These are phyloP conservation scores for Fonsecaea pugnacius DNA, from an alignment of 2,329 filamentous ascomycete genomes.

Conservation along the genomic window DNA sequence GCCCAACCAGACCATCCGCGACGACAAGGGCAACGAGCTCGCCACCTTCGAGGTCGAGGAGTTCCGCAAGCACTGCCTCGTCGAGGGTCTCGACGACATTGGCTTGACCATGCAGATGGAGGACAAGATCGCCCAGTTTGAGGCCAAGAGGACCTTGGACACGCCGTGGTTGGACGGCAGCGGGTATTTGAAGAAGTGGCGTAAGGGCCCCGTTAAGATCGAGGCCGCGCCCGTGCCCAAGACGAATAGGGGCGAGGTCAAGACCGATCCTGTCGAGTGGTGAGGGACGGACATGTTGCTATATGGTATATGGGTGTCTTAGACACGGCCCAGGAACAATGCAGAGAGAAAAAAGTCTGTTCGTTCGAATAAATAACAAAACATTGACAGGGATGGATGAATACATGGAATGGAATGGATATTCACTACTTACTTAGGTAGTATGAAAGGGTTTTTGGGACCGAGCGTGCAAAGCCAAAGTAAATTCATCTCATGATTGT, in stretches of 20 bases:
- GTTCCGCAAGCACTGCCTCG: constrained; percentile 90
- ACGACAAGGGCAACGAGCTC: constrained; percentile 72
- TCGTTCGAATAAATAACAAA: no score
- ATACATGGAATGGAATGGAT: no score
- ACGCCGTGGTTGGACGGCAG: constrained; percentile 92
- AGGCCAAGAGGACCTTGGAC: constrained; percentile 73
- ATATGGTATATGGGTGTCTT: neutral
- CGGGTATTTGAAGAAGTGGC: constrained; percentile 69
- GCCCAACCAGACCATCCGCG: constrained; percentile 79
- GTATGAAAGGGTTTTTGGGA: no score
- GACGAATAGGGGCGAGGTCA: constrained; percentile 83
- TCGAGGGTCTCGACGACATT: constrained; percentile 95
- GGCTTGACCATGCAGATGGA: constrained; percentile 91
- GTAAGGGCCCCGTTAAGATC: constrained; percentile 64
- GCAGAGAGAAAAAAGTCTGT: no score
- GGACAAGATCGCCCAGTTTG: constrained; percentile 83
- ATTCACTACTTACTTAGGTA: no score
- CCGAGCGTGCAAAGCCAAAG: no score
- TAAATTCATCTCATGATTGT: no score
- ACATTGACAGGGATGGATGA: no score
- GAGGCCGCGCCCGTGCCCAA: constrained; percentile 74
- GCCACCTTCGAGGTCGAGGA: constrained; percentile 84
- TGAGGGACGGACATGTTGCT: constrained; percentile 47
- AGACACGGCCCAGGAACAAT: no score
- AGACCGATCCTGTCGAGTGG: constrained; percentile 88